Evolutionary conservation across 441 rosid species (phyloP), one percentile per base, ranked within the genome.

Genomic region (Biscutella auriculata): DNA sequence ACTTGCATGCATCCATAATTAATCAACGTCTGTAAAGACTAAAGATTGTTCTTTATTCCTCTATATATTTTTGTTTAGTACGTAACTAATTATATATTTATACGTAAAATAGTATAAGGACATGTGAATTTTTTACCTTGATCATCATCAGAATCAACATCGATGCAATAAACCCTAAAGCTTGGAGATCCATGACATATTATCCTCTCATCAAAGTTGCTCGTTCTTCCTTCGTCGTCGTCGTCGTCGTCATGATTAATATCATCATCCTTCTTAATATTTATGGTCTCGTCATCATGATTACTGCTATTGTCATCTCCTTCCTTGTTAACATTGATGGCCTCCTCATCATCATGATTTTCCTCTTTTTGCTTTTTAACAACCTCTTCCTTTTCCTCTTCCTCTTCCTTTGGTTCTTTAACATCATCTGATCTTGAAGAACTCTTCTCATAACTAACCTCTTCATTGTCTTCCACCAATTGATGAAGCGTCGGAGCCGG

Each of bases 81-180:
- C 3, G 15, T 39, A 30, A n/a, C n/a, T 13, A 13, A 2, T 30
- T 63, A 4, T 37, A 14, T 47, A 46, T 3, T 1, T 21, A 8
- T 61, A 6, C 39, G 28, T 32, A 43, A 19, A 19, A 26, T 32
- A 14, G 14, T 33, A 10, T 10, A 53, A 33, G 11, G 37, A 40
- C 32, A 37, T 47, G 30, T 8, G 13, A 35, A 1, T 19, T 2
- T 19, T 30, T 36, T 55, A 72, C 71, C 56, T 52, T 71, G 58
- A 51, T 74, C 59, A 2, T 77, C 72, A 11, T 57, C 56, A 43
- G 36, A 55, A 17, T 63, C 46, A 29, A 83, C 57, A 57, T 81
- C 71, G 4, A 64, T 28, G 62, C 76, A 83, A 70, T 83, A 90
- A 36, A 85, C 75, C 62, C 87, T 82, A 77, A 90, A 87, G 67